Conservation (phyloP, 306 rosid genomes). For the Crotalaria pallida region DNA sequence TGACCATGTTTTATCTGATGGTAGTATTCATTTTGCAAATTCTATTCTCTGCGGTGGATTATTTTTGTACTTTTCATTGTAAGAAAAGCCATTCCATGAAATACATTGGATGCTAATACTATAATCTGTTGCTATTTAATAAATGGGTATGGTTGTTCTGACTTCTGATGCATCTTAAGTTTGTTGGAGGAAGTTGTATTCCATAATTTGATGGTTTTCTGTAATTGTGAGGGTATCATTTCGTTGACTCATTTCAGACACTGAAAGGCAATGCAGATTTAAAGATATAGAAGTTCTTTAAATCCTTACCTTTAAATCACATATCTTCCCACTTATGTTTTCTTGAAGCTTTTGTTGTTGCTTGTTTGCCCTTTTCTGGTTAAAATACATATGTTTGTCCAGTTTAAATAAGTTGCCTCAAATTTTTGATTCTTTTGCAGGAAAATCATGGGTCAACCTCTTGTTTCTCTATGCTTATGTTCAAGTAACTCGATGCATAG, state of each 20-base stretch:
- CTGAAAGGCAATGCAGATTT: background rate
- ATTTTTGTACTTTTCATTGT: background rate
- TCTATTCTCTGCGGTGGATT: background rate
- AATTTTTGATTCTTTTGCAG: conserved; percentile 40
- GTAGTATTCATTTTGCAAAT: conserved; percentile 35
- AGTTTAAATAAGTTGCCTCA: conserved; percentile 2
- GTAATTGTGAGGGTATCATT: background rate
- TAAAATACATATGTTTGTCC: background rate
- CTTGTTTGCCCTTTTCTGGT: background rate
- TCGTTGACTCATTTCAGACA: background rate
- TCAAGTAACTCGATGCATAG: conserved; percentile 73
- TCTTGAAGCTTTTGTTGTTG: background rate
- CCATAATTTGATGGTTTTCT: background rate
- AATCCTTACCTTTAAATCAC: background rate
- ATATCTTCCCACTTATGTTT: background rate
- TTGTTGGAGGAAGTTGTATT: background rate
- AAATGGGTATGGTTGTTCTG: background rate
- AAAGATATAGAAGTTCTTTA: conserved; percentile 10
- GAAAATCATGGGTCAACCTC: conserved; percentile 76
- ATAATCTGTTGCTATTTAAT: background rate
- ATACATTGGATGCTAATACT: background rate
- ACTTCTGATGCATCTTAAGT: conserved; percentile 8
- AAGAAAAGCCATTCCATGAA: conserved; percentile 1
- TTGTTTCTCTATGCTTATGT: conserved; percentile 73
- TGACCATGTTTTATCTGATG: conserved; percentile 35